A percentile compares a stretch with the other conserved stretches of the same genome.
phyloP scores from a whole-genome alignment of 108 stramenopile genomes.

The Skeletonema marinoi region DNA sequence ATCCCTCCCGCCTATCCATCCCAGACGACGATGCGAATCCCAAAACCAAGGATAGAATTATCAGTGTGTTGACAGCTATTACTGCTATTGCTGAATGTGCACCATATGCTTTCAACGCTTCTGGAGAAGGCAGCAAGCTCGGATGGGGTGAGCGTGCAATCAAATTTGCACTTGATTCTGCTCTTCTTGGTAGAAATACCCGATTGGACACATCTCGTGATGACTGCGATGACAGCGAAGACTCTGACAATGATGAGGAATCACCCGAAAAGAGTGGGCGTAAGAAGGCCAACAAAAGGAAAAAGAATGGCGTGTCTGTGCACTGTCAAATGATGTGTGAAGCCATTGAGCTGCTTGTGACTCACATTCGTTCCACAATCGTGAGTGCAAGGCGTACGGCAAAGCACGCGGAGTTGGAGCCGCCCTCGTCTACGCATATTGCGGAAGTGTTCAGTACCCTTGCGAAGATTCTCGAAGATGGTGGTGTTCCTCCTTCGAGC shows the following conservation, averaged over 20 bases:
- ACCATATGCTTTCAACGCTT: constrained; percentile 60
- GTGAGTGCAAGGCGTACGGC: constrained; percentile 23
- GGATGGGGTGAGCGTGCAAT: constrained; percentile 63
- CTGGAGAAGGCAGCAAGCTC: constrained; percentile 28
- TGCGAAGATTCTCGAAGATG: constrained; percentile 53
- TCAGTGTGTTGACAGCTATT: constrained; percentile 67
- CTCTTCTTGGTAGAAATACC: constrained; percentile 53
- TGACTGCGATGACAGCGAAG: constrained; percentile 39
- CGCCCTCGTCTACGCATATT: constrained; percentile 40
- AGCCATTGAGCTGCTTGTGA: constrained; percentile 76
- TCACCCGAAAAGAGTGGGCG: constrained; percentile 33
- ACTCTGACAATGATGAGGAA: constrained; percentile 39
- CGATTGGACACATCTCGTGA: constrained; percentile 28
- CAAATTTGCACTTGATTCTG: constrained; percentile 63
- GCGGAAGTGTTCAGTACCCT: constrained; percentile 48
- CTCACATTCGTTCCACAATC: constrained; percentile 67
- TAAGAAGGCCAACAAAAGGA: constrained; percentile 16
- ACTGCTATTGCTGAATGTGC: constrained; percentile 70
- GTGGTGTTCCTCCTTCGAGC: constrained; percentile 58
- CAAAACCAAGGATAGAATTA: constrained; percentile 51
- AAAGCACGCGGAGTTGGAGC: constrained; percentile 14
- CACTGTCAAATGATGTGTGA: constrained; percentile 63
- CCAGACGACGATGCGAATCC: constrained; percentile 41
- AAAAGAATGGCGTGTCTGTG: constrained; percentile 48
- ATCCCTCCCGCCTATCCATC: constrained; percentile 57